Percentiles rank a stretch among this genome's conserved stretches.
Conservation (phyloP, 2,329 filamentous ascomycete species). For the Cladosporium oxysporum region DNA sequence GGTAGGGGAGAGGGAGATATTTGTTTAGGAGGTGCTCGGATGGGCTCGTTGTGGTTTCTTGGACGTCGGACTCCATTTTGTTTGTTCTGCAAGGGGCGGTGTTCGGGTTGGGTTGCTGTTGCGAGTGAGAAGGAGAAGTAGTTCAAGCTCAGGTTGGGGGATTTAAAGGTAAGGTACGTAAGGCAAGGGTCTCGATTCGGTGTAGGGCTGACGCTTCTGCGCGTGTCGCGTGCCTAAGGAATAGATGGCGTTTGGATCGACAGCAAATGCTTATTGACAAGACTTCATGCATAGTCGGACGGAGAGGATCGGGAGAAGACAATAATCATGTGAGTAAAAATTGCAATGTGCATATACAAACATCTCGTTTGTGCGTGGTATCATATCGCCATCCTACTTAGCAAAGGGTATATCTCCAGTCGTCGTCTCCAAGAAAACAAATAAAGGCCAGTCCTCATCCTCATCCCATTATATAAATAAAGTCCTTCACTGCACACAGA, state of each 20-base stretch:
- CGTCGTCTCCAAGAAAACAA: neutral
- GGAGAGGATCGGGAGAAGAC: neutral
- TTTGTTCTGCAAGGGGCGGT: neutral
- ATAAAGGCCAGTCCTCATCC: neutral
- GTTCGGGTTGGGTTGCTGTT: neutral
- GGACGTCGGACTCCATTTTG: conserved; percentile 20
- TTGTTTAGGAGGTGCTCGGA: conserved; percentile 60
- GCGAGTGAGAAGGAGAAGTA: neutral
- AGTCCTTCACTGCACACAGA: neutral
- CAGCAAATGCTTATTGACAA: neutral
- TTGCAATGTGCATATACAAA: conserved; percentile 10
- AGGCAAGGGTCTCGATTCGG: neutral
- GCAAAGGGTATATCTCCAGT: conserved; percentile 6
- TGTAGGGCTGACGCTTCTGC: neutral
- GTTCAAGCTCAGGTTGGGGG: neutral
- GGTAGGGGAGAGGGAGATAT: conserved; percentile 83
- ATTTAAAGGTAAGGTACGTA: neutral
- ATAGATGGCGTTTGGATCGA: neutral
- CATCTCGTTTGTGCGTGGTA: conserved; percentile 11
- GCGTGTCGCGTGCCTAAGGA: neutral
- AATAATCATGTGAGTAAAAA: neutral
- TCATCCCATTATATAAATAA: conserved; percentile 3
- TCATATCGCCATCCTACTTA: conserved; percentile 13
- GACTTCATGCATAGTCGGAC: neutral
- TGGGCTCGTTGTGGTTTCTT: neutral